Evolutionary conservation across 805 yeast species (phyloP).

Genomic region (Ogataea paradorogensis): DNA sequence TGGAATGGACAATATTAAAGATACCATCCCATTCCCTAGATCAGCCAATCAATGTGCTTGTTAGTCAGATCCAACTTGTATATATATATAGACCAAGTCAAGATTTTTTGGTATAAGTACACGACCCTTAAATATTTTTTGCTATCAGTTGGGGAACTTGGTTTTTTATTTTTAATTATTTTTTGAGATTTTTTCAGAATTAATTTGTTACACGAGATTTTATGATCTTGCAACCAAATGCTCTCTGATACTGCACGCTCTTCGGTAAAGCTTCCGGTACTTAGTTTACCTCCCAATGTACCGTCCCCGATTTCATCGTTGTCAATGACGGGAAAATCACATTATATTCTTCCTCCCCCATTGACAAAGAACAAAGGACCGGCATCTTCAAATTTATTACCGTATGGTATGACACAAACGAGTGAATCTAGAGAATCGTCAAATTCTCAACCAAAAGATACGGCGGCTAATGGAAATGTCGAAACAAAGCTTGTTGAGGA

Average conservation of each 20-base stretch:
- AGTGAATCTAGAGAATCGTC: background rate
- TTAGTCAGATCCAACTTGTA: slow-evolving; percentile 18
- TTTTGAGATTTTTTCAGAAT: slow-evolving; percentile 3
- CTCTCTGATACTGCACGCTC: slow-evolving; percentile 8
- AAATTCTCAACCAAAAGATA: background rate
- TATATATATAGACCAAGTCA: too few relatives aligned
- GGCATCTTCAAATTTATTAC: slow-evolving; percentile 7
- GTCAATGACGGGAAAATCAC: slow-evolving; percentile 12
- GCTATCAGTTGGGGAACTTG: slow-evolving; percentile 1
- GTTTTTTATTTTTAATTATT: slow-evolving; percentile 1
- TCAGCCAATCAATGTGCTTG: slow-evolving; percentile 54
- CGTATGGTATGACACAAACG: slow-evolving; percentile 2
- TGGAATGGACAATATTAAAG: slow-evolving; percentile 77
- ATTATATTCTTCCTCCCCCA: slow-evolving; percentile 18
- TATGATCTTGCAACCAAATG: slow-evolving; percentile 4
- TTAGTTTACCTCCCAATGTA: slow-evolving; percentile 16
- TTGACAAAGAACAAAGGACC: slow-evolving; percentile 10
- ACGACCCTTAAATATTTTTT: slow-evolving; percentile 2
- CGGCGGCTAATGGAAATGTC: background rate
- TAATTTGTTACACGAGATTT: slow-evolving; percentile 4
- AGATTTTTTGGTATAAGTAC: background rate
- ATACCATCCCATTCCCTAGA: slow-evolving; percentile 84
- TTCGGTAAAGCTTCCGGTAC: slow-evolving; percentile 10
- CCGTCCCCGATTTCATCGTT: slow-evolving; percentile 16
- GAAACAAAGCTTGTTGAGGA: background rate